These are phyloP conservation scores for Royoungia palumana DNA, from an alignment of 768 basidiomycete species.

Conservation along the genomic window DNA sequence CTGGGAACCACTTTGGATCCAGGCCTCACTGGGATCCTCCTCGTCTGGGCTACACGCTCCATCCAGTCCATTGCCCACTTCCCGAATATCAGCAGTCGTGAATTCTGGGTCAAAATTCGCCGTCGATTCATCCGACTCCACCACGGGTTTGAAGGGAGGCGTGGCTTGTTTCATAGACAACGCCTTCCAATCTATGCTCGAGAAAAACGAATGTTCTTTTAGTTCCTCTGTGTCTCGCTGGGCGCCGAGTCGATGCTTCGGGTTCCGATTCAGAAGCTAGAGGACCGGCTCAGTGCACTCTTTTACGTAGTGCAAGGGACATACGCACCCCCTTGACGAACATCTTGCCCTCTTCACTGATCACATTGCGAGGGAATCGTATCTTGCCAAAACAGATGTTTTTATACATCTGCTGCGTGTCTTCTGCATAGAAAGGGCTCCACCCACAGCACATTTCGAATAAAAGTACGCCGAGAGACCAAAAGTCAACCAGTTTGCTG, in stretches of 20 bases:
- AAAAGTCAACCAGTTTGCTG: constrained; percentile 98
- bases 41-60: constrained; percentile 45
- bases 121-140: constrained; percentile 98
- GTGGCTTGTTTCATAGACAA: constrained; percentile 86
- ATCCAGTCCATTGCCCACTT: constrained; percentile 55
- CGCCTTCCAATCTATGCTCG: constrained; percentile 85
- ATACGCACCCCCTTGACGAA: constrained; percentile 94
- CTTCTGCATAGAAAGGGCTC: constrained; percentile 99
- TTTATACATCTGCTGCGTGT: constrained; percentile 99
- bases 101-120: constrained; percentile 98
- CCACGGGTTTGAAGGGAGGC: constrained; percentile 96
- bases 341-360: constrained; percentile 96
- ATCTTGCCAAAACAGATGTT: constrained; percentile 99
- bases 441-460: constrained; percentile 99
- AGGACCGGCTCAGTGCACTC: constrained; percentile 14
- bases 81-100: constrained; percentile 84
- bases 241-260: constrained; percentile 94
- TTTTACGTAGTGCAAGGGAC: constrained; percentile 6
- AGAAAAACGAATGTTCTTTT: constrained; percentile 95
- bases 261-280: constrained; percentile 96
- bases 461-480: constrained; percentile 91
- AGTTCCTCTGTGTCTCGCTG: constrained; percentile 88
- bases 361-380: constrained; percentile 94
- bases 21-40: constrained; percentile 68
- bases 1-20: constrained; percentile 36